Conservation (phyloP, 1,139 yeast species). For the Starmera stellimalicola region DNA sequence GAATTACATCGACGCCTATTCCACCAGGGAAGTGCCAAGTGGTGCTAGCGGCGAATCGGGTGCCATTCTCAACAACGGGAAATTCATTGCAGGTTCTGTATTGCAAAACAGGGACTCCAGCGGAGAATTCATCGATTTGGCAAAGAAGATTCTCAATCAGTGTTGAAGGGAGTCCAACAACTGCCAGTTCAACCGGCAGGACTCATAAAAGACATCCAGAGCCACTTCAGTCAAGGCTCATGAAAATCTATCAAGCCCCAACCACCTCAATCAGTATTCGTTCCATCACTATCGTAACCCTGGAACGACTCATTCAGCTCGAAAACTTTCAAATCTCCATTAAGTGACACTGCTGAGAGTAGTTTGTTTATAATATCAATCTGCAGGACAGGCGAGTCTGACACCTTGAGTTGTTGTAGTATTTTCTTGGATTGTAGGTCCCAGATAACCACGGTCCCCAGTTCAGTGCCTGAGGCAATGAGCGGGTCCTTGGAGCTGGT, state of each 20-base stretch:
- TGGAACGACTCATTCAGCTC: constrained; percentile 12
- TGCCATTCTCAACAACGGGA: constrained; percentile 14
- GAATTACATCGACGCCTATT: constrained; percentile 4
- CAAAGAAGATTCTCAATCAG: no score
- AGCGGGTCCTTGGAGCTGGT: constrained; percentile 8
- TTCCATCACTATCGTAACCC: constrained; percentile 7
- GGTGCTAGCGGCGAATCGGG: constrained; percentile 8
- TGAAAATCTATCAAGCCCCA: no score
- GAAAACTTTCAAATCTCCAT: constrained; percentile 31
- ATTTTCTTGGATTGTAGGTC: constrained; percentile 60
- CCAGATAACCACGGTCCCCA: constrained; percentile 58
- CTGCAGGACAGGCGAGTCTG: constrained; percentile 35
- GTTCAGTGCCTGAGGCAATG: constrained; percentile 55
- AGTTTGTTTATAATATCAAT: constrained; percentile 33
- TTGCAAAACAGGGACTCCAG: not conserved
- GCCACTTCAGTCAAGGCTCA: no score
- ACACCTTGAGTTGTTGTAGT: constrained; percentile 28
- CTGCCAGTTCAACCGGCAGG: no score
- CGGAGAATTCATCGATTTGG: no score
- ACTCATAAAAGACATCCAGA: no score
- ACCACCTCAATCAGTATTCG: constrained; percentile 6
- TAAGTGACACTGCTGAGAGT: constrained; percentile 34
- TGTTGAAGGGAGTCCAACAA: no score
- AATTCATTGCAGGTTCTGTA: constrained; percentile 10
- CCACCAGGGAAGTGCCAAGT: not conserved